Conservation (phyloP, 192 early-diverging fungal genomes). For the Umbelopsis sp. region DNA sequence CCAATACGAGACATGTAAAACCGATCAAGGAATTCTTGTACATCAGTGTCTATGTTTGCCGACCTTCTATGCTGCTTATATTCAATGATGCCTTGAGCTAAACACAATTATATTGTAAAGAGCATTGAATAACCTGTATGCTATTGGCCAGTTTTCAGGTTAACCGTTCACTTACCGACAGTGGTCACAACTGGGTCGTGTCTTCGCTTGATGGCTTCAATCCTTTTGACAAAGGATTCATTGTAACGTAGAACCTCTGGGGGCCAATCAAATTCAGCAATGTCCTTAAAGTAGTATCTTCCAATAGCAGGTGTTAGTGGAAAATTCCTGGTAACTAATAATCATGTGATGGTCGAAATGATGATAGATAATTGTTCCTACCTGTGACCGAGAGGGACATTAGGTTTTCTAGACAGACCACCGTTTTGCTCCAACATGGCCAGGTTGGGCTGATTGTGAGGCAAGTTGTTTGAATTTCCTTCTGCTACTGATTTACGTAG, state of each 20-base stretch:
- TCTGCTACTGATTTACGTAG: slow-evolving; percentile 1
- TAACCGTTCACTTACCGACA: slow-evolving; percentile 52
- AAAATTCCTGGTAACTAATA: not conserved
- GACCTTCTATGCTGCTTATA: slow-evolving; percentile 70
- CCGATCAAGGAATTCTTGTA: slow-evolving; percentile 91
- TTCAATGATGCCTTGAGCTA: slow-evolving; percentile 91
- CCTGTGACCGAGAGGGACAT: slow-evolving; percentile 55
- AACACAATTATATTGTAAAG: not conserved
- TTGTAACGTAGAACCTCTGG: slow-evolving; percentile 80
- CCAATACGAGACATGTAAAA: slow-evolving; percentile 98
- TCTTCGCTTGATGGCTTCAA: slow-evolving; percentile 90
- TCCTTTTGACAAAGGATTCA: slow-evolving; percentile 80
- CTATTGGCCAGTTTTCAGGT: not conserved
- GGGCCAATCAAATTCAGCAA: slow-evolving; percentile 60
- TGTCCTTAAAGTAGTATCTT: slow-evolving; percentile 53
- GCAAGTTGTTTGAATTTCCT: slow-evolving; percentile 29
- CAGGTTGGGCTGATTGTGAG: slow-evolving; percentile 50
- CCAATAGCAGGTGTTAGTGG: not conserved
- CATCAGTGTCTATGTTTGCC: slow-evolving; percentile 64
- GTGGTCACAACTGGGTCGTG: slow-evolving; percentile 93
- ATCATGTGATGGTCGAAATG: slow-evolving; percentile 14
- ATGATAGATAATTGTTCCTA: slow-evolving; percentile 24
- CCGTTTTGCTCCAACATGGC: slow-evolving; percentile 33
- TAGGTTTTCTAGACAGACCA: slow-evolving; percentile 6
- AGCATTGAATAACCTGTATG: not conserved